These are phyloP conservation scores for Phytophthora fragariaefolia DNA, from an alignment of 352 stramenopile genomes.

Conservation along the genomic window DNA sequence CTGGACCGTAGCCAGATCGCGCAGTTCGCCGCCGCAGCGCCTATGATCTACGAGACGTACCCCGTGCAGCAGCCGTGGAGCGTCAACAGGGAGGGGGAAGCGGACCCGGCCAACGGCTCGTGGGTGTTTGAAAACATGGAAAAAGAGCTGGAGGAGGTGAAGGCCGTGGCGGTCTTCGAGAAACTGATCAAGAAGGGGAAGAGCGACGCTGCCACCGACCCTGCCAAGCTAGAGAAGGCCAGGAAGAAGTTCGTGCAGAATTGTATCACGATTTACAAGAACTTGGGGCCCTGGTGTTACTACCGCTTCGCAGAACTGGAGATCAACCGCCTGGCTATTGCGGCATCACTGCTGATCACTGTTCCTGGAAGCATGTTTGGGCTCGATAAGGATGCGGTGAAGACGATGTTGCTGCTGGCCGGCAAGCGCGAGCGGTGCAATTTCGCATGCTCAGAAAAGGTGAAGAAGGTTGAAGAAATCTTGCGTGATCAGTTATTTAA, in stretches of 20 bases:
- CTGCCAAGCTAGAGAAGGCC: constrained; percentile 51
- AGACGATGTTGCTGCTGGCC: constrained; percentile 51
- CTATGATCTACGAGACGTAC: constrained; percentile 73
- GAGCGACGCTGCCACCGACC: constrained; percentile 40
- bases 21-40: constrained; percentile 72
- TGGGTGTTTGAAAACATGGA: constrained; percentile 51
- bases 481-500: constrained; percentile 47
- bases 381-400: constrained; percentile 59
- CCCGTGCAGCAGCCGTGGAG: constrained; percentile 39
- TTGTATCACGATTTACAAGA: constrained; percentile 66
- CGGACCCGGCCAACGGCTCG: constrained; percentile 2
- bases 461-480: constrained; percentile 66
- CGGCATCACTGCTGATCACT: constrained; percentile 56
- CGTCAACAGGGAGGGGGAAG: constrained; percentile 26
- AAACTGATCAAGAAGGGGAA: constrained; percentile 67
- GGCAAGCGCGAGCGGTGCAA: constrained; percentile 48
- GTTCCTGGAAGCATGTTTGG: constrained; percentile 66
- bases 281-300: constrained; percentile 77
- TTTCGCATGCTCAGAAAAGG: constrained; percentile 60
- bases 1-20: constrained; percentile 57
- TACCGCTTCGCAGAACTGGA: constrained; percentile 80
- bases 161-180: constrained; percentile 51
- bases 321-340: constrained; percentile 64
- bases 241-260: constrained; percentile 62
- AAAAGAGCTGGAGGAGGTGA: constrained; percentile 54